phyloP scores from a whole-genome alignment of 2,329 filamentous ascomycete genomes.

The Colletotrichum sp. region DNA sequence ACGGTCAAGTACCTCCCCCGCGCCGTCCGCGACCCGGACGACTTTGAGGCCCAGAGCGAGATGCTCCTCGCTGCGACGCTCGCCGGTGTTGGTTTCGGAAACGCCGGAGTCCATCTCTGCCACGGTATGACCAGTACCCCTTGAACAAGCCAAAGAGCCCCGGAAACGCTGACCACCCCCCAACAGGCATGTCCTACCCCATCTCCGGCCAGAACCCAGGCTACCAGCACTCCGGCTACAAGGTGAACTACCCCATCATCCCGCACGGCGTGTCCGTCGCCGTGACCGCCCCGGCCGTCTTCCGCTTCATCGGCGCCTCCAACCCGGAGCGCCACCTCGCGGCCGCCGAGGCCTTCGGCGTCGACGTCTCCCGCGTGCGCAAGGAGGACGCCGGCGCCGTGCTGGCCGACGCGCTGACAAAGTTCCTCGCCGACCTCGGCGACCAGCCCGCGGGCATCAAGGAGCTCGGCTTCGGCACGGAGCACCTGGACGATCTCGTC shows the following conservation, averaged over 20 bases:
- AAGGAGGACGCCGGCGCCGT: slow-evolving; percentile 89
- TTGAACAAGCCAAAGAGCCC: not conserved
- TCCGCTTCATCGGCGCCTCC: slow-evolving; percentile 88
- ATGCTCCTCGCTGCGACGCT: slow-evolving; percentile 96
- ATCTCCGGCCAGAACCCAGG: slow-evolving; percentile 90
- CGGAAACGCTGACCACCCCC: not conserved
- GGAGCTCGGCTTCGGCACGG: slow-evolving; percentile 77
- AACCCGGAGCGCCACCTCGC: slow-evolving; percentile 92
- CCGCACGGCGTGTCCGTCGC: slow-evolving; percentile 96
- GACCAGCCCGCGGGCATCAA: slow-evolving; percentile 90
- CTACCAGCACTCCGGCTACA: slow-evolving; percentile 67
- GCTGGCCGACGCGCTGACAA: slow-evolving; percentile 78
- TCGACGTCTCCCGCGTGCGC: slow-evolving; percentile 88
- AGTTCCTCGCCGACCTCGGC: slow-evolving; percentile 82
- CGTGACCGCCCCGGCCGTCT: slow-evolving; percentile 91
- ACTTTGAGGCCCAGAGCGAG: slow-evolving; percentile 89
- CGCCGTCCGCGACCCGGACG: slow-evolving; percentile 85
- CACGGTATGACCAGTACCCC: slow-evolving; percentile 50
- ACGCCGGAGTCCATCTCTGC: slow-evolving; percentile 88
- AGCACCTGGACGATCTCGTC: slow-evolving; percentile 82
- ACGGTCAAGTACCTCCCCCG: slow-evolving; percentile 94
- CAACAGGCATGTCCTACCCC: slow-evolving; percentile 90
- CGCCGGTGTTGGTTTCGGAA: slow-evolving; percentile 95
- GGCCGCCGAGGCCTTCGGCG: slow-evolving; percentile 89
- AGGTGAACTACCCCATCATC: slow-evolving; percentile 78